Conservation (phyloP, 192 early-diverging fungal species). For the Coemansia sp. region DNA sequence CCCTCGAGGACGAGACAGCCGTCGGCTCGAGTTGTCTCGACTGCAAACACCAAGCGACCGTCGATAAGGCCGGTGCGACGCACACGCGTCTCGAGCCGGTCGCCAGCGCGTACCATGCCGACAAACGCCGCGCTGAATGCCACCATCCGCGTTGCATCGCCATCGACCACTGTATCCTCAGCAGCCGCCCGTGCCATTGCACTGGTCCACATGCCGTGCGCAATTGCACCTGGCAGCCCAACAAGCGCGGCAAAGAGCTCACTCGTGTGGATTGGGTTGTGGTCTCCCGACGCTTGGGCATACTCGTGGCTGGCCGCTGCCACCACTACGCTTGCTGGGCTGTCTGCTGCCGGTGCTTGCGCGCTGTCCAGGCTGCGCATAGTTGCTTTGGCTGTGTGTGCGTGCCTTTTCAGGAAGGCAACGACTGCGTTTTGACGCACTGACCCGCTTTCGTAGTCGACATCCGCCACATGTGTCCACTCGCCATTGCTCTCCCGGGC, state of each 20-base stretch:
- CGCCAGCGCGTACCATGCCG: slow-evolving; percentile 85
- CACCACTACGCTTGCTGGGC: slow-evolving; percentile 63
- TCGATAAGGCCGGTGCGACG: slow-evolving; percentile 83
- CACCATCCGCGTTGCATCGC: slow-evolving; percentile 75
- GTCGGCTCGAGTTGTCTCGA: slow-evolving; percentile 30
- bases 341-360: background rate
- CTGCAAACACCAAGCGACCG: slow-evolving; percentile 84
- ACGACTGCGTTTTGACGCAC: slow-evolving; percentile 76
- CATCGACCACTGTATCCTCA: slow-evolving; percentile 81
- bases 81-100: slow-evolving; percentile 79
- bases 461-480: slow-evolving; percentile 72
- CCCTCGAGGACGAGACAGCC: slow-evolving; percentile 67
- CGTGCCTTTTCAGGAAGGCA: slow-evolving; percentile 76
- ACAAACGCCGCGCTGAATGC: slow-evolving; percentile 79
- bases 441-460: slow-evolving; percentile 70
- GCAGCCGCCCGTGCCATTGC: slow-evolving; percentile 87
- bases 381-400: slow-evolving; percentile 66
- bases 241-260: slow-evolving; percentile 86
- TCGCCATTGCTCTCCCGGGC: slow-evolving; percentile 50
- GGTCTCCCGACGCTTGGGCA: slow-evolving; percentile 79
- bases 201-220: slow-evolving; percentile 97
- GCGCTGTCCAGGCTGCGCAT: slow-evolving; percentile 69
- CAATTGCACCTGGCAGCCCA: slow-evolving; percentile 85
- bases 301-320: slow-evolving; percentile 78
- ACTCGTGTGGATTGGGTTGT: slow-evolving; percentile 95